Evolutionary conservation across 1,284 basidiomycete species (phyloP).

Genomic region (Leccinum pallidistipes): DNA sequence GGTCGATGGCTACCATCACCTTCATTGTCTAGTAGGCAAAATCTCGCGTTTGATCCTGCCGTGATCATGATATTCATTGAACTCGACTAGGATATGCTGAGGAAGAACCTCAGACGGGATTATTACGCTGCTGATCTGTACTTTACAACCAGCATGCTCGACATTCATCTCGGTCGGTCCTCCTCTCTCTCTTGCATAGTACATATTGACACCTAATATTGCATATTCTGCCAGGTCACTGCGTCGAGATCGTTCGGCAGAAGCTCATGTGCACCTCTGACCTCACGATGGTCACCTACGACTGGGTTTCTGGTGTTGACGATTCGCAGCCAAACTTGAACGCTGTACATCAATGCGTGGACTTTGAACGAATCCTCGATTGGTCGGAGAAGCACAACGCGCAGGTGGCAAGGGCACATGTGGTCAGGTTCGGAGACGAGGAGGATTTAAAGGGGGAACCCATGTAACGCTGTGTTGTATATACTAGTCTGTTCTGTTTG

Average conservation of each 20-base stretch:
- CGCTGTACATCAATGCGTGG: neutral
- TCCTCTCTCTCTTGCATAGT: no score
- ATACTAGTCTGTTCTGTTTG: no score
- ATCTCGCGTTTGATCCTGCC: neutral
- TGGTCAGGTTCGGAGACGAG: no score
- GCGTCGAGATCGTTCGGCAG: neutral
- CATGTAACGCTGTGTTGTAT: no score
- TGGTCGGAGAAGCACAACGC: neutral
- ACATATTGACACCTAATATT: no score
- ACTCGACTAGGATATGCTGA: neutral
- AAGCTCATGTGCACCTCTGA: constrained; percentile 4
- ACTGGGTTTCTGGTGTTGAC: neutral
- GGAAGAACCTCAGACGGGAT: neutral
- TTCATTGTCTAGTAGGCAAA: constrained; percentile 1
- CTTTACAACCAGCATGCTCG: no score
- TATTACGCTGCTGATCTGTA: no score
- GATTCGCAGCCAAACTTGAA: neutral
- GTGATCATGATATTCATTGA: neutral
- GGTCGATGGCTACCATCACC: constrained; percentile 2
- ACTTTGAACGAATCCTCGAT: constrained; percentile 1
- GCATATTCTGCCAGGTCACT: neutral
- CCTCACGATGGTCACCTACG: neutral
- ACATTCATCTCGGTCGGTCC: no score
- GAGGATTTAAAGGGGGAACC: no score
- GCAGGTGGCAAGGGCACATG: no score